These are phyloP conservation scores for Misopates orontium DNA, from an alignment of 257 asterid species.

Conservation along the genomic window DNA sequence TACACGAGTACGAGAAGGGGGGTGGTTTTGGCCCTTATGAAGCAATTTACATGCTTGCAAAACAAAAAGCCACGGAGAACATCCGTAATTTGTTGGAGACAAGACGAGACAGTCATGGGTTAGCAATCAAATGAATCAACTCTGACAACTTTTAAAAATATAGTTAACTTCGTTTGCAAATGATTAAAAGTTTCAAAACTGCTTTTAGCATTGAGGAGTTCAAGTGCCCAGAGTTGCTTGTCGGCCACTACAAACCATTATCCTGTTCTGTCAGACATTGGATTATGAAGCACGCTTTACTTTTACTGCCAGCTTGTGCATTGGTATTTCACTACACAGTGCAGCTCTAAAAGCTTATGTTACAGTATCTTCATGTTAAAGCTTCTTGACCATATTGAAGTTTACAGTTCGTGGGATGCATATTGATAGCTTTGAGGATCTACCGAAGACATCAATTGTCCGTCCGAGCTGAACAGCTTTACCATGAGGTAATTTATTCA, in stretches of 20 bases:
- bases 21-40: conserved; percentile 42
- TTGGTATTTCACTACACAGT: conserved; percentile 58
- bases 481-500: conserved; percentile 57
- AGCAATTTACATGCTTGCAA: conserved; percentile 50
- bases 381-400: conserved; percentile 57
- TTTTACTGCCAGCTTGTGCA: conserved; percentile 61
- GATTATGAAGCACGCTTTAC: conserved; percentile 60
- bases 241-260: conserved; percentile 58
- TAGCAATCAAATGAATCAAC: conserved; percentile 25
- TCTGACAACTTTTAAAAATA: conserved; percentile 9
- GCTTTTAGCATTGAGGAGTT: conserved; percentile 65
- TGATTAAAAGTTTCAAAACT: conserved; percentile 25
- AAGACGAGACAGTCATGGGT: conserved; percentile 56
- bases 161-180: conserved; percentile 23
- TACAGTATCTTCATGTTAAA: conserved; percentile 34
- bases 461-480: conserved; percentile 74
- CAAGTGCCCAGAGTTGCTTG: conserved; percentile 79
- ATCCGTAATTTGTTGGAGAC: conserved; percentile 55
- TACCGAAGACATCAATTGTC: conserved; percentile 51
- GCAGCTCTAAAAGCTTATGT: conserved; percentile 46
- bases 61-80: conserved; percentile 56
- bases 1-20: conserved; percentile 44
- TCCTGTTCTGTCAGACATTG: conserved; percentile 61
- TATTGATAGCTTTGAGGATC: conserved; percentile 45
- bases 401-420: conserved; percentile 81